Conservation (phyloP, 495 filamentous ascomycete species). For the Xylaria flabelliformis region DNA sequence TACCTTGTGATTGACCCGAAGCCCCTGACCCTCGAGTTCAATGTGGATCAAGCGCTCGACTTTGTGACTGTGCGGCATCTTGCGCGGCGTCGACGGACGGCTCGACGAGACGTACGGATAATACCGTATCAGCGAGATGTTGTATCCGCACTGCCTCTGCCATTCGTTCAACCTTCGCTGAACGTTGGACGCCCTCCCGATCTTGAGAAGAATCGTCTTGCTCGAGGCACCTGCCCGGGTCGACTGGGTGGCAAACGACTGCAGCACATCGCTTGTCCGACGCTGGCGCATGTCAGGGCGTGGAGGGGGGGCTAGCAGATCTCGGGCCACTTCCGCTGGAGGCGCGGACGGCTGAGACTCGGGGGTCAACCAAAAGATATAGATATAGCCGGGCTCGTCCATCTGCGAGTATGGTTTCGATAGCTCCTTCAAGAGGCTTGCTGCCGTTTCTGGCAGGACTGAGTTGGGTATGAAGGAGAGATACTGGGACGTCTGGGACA, state of each 20-base stretch:
- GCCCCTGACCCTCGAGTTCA: slow-evolving; percentile 74
- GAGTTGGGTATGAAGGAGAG: slow-evolving; percentile 70
- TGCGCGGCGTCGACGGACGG: slow-evolving; percentile 53
- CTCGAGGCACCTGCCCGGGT: slow-evolving; percentile 35
- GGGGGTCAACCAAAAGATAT: slow-evolving; percentile 92
- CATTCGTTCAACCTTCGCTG: slow-evolving; percentile 91
- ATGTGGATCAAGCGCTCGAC: slow-evolving; percentile 92
- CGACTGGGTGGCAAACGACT: slow-evolving; percentile 54
- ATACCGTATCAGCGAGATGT: slow-evolving; percentile 83
- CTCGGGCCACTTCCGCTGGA: slow-evolving; percentile 63
- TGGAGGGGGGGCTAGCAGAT: slow-evolving; percentile 60
- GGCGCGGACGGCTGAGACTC: slow-evolving; percentile 57
- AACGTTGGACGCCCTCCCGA: slow-evolving; percentile 89
- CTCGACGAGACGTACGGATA: slow-evolving; percentile 81
- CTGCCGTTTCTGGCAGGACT: slow-evolving; percentile 68
- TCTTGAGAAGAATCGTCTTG: slow-evolving; percentile 80
- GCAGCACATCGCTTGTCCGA: slow-evolving; percentile 70
- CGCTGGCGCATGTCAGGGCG: slow-evolving; percentile 54
- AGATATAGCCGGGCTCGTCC: slow-evolving; percentile 93
- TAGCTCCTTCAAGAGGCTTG: slow-evolving; percentile 72
- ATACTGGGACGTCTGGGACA: slow-evolving; percentile 59
- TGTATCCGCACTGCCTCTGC: slow-evolving; percentile 88
- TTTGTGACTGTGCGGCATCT: slow-evolving; percentile 84
- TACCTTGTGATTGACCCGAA: slow-evolving; percentile 60
- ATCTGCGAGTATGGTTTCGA: slow-evolving; percentile 77